A percentile compares a stretch with the other conserved stretches of the same genome.
phyloP scores from a whole-genome alignment of 768 basidiomycete species.

The Lyophyllum shimeji region DNA sequence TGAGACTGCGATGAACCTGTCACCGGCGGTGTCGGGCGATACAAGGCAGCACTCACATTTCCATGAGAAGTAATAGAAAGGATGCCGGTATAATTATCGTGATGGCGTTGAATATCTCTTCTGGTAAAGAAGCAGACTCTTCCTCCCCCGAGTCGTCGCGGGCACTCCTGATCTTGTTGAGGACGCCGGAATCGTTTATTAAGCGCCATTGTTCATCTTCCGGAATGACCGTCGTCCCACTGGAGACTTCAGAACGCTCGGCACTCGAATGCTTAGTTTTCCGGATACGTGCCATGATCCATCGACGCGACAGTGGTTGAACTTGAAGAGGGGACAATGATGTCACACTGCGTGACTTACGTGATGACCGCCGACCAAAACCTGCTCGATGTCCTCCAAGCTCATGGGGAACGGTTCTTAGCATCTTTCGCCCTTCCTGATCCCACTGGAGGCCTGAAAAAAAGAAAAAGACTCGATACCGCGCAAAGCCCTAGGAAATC shows the following conservation, averaged over 20 bases:
- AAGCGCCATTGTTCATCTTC: constrained; percentile 81
- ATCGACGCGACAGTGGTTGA: constrained; percentile 15
- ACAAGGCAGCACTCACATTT: constrained; percentile 60
- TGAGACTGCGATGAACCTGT: constrained; percentile 45
- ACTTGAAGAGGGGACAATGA: background rate
- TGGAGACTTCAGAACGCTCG: background rate
- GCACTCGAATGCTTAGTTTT: constrained; percentile 13
- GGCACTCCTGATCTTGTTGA: constrained; percentile 32
- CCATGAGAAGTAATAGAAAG: constrained; percentile 78
- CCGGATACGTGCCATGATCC: constrained; percentile 27
- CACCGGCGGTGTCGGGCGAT: background rate
- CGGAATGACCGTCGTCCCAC: constrained; percentile 46
- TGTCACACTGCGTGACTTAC: constrained; percentile 10
- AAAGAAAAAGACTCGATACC: constrained; percentile 22
- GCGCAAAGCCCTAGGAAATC: constrained; percentile 12
- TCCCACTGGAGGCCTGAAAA: constrained; percentile 10
- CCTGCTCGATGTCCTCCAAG: constrained; percentile 42
- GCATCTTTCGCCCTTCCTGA: constrained; percentile 35
- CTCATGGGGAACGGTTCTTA: constrained; percentile 48
- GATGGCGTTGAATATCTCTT: constrained; percentile 69
- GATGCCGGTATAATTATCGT: constrained; percentile 72
- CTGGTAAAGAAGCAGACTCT: constrained; percentile 43
- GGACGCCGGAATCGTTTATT: constrained; percentile 62
- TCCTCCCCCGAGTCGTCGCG: constrained; percentile 30
- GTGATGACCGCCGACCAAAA: constrained; percentile 23